Percentiles rank a stretch among this genome's conserved stretches.
Evolutionary conservation across 208 protist species (phyloP).

Genomic region (Acanthamoeba healyi): DNA sequence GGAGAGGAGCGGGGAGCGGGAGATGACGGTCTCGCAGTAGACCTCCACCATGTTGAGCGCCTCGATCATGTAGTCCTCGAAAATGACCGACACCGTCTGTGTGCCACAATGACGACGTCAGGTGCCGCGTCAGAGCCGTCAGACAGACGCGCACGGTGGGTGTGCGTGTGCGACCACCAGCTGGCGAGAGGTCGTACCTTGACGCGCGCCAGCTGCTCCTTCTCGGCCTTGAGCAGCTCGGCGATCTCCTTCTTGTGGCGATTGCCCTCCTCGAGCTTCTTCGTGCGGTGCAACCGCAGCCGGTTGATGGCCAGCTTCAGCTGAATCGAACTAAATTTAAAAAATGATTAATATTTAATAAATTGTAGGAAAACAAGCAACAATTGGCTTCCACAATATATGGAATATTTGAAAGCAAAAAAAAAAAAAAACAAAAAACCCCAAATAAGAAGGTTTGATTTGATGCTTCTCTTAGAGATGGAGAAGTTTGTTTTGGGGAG

Average conservation of each 20-base stretch:
- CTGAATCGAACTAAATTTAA: neutral
- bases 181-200: neutral
- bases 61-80: conserved; percentile 68
- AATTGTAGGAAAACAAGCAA: neutral
- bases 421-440: too few relatives aligned
- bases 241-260: conserved; percentile 62
- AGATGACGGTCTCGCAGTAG: conserved; percentile 62
- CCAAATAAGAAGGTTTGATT: too few relatives aligned
- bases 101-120: neutral
- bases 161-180: too few relatives aligned
- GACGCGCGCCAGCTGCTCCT: conserved; percentile 36
- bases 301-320: conserved; percentile 61
- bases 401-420: too few relatives aligned
- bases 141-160: too few relatives aligned
- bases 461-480: too few relatives aligned
- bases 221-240: neutral
- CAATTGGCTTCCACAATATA: too few relatives aligned
- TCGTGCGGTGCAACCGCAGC: conserved; percentile 5
- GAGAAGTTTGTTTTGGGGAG: too few relatives aligned
- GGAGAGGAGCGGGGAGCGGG: conserved; percentile 23
- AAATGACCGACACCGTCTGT: conserved; percentile 52
- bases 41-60: conserved; percentile 61
- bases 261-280: conserved; percentile 52
- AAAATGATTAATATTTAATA: neutral
- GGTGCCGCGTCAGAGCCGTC: too few relatives aligned